These are phyloP conservation scores for Trichosporon ovoides DNA, from an alignment of 1,284 basidiomycete species.

Conservation along the genomic window DNA sequence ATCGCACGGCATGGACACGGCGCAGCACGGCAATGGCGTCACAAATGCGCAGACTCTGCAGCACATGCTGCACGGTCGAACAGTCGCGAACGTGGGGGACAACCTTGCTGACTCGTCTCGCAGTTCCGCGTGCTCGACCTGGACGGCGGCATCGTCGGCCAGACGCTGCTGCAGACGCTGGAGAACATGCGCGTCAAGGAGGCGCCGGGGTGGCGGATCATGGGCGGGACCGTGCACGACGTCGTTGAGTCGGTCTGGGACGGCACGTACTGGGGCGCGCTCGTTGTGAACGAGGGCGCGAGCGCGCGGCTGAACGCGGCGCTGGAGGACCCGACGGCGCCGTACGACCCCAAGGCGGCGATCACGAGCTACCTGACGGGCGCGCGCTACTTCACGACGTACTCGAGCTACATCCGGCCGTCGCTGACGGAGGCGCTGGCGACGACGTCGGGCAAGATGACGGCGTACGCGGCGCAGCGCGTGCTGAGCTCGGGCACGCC, in stretches of 20 bases:
- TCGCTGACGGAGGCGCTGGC: not conserved
- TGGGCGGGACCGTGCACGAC: not conserved
- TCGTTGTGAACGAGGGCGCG: not conserved
- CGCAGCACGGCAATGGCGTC: too few relatives aligned
- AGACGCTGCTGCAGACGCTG: not conserved
- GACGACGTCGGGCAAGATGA: not conserved
- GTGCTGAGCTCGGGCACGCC: not conserved
- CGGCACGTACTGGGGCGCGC: not conserved
- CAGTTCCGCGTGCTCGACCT: not conserved
- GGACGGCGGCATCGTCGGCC: conserved; percentile 1
- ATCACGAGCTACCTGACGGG: not conserved
- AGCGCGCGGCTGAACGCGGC: not conserved
- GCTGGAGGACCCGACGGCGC: not conserved
- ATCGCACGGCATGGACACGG: too few relatives aligned
- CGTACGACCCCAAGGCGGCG: not conserved
- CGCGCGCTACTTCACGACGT: conserved; percentile 7
- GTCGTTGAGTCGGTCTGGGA: not conserved
- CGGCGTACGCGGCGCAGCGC: not conserved
- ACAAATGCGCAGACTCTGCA: too few relatives aligned
- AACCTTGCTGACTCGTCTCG: not conserved
- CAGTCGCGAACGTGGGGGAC: not conserved
- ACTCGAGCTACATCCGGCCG: not conserved
- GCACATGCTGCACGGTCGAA: too few relatives aligned
- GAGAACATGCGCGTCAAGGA: not conserved
- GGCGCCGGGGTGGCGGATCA: not conserved